Conservation (phyloP, 129 eudicot species). For the Saposhnikovia divaricata region DNA sequence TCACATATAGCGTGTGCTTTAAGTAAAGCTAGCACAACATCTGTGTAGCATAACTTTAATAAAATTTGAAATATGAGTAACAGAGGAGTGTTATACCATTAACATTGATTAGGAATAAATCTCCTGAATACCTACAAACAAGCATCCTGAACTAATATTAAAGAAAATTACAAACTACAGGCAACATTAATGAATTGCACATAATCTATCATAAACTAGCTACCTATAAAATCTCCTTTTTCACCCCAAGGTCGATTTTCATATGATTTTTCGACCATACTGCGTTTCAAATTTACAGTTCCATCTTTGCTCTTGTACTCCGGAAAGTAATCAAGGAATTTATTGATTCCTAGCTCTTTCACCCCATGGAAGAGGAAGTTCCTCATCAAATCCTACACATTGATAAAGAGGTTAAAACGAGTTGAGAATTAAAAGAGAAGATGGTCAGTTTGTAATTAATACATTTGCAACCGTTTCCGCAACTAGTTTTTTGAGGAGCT, state of each 20-base stretch:
- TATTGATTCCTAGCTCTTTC: slow-evolving; percentile 54
- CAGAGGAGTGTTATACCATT: not conserved
- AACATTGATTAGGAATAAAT: no score
- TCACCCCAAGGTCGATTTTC: slow-evolving; percentile 80
- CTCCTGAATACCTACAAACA: not conserved
- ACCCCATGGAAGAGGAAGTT: slow-evolving; percentile 73
- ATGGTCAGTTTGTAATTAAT: slow-evolving; percentile 8
- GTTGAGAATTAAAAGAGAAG: not conserved
- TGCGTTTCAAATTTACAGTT: slow-evolving; percentile 56
- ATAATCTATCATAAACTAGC: slow-evolving; percentile 17
- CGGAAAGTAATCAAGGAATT: slow-evolving; percentile 84
- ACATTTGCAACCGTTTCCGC: slow-evolving; percentile 77
- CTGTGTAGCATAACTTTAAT: not conserved
- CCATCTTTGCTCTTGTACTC: slow-evolving; percentile 75
- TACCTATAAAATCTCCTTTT: slow-evolving; percentile 60
- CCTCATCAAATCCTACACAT: slow-evolving; percentile 51
- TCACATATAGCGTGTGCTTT: no score
- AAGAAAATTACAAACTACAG: not conserved
- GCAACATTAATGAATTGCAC: not conserved
- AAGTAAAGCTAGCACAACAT: not conserved
- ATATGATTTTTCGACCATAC: slow-evolving; percentile 79
- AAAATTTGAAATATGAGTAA: no score
- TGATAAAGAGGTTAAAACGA: not conserved
- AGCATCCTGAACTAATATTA: not conserved
- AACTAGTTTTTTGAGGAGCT: slow-evolving; percentile 50